Evolutionary conservation across 148 eudicot species (phyloP).

Genomic region (Rhododendron ferrugineum): DNA sequence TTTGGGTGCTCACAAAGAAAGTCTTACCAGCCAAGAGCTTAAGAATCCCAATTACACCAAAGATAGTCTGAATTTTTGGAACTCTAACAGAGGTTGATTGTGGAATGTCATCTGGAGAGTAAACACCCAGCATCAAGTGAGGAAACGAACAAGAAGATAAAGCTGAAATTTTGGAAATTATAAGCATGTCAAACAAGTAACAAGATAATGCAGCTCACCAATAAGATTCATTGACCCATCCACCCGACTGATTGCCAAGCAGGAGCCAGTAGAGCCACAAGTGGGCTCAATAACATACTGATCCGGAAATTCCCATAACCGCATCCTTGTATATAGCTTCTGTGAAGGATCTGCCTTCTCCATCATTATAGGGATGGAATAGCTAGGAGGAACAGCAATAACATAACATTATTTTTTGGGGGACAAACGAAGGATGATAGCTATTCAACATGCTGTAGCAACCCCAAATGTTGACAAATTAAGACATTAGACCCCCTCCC

Average conservation of each 20-base stretch:
- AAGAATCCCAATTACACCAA: constrained; percentile 81
- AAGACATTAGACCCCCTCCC: background rate
- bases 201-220: constrained; percentile 37
- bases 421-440: background rate
- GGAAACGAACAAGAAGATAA: background rate
- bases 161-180: background rate
- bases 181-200: constrained; percentile 6
- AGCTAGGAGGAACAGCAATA: constrained; percentile 13
- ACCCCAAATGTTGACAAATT: background rate
- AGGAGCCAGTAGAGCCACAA: constrained; percentile 65
- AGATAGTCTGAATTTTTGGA: constrained; percentile 71
- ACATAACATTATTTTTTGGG: background rate
- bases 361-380: constrained; percentile 33
- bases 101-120: constrained; percentile 67
- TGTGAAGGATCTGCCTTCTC: constrained; percentile 52
- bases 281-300: constrained; percentile 86
- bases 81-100: constrained; percentile 53
- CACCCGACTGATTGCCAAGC: constrained; percentile 61
- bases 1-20: background rate
- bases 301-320: constrained; percentile 89
- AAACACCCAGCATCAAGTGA: background rate
- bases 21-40: constrained; percentile 82
- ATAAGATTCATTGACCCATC: constrained; percentile 78
- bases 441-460: background rate
- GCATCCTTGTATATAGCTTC: constrained; percentile 69